Base-by-base conservation (phyloP, 768 basidiomycete genomes). In the Lactarius sp. region DNA sequence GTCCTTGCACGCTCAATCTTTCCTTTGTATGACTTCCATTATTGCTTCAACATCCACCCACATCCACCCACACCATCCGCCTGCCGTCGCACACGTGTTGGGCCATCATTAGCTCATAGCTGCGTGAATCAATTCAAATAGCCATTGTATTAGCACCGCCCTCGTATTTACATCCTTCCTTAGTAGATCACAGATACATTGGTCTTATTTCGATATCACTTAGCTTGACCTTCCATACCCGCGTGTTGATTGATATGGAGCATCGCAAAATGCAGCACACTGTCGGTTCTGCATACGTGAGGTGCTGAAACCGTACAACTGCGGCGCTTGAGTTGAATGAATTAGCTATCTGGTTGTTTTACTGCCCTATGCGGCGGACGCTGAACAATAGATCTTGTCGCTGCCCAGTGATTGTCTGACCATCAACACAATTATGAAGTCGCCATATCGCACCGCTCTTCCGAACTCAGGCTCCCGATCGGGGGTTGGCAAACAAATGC, bases 121-220 rank as follows among this genome's bases (percentile, higher is more conserved):
- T 50, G 44, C 57, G 51, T 65, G 53, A 44, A 52, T 64, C 59
- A 65, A 55, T 44, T n/a, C 58, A 46, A 59, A 60, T 64, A 64
- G 56, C 59, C 59, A 65, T 42, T 65, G 64, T 65, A 49, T 49
- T 27, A 65, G 64, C 64, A 65, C 54, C 18, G 64, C 64, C 59
- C 47, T 56, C 54, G 55, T 65, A 60, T 41, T 64, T 64, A 64
- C 54, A 64, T 60, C 33, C 52, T 33, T 54, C 27, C n/a, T 44
- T 60, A 64, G 58, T 60, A 56, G 59, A 53, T 60, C 59, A 65
- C 59, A 37, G 56, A 60, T 60, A 65, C 64, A 60, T 33, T 49
- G 59, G 49, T 49, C 54, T 52, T 10, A 50, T 4, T 61, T 49
- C 42, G 18, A 54, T 49, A 14, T 50, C 57, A 52, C 62, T 59